Evolutionary conservation across 495 filamentous ascomycete species (phyloP).

Genomic region (Penicillium lagena): DNA sequence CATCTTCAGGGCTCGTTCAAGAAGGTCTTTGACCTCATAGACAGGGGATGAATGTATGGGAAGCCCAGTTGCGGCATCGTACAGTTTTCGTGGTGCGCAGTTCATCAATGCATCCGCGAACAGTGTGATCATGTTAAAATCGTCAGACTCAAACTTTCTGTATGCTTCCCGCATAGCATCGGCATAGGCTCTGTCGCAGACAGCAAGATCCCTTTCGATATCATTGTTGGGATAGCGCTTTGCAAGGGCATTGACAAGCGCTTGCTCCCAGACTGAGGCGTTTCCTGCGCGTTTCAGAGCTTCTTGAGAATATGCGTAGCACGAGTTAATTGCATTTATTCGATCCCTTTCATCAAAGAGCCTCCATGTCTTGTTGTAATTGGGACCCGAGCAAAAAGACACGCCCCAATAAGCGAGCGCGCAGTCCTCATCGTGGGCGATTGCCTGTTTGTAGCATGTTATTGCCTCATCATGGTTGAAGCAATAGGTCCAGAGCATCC

Average conservation of each 20-base stretch:
- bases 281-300: conserved; percentile 22
- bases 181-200: conserved; percentile 46
- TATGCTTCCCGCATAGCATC: conserved; percentile 50
- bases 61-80: conserved; percentile 46
- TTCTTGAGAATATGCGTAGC: conserved; percentile 25
- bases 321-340: conserved; percentile 25
- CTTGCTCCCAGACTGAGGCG: conserved; percentile 35
- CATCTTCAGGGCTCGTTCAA: conserved; percentile 41
- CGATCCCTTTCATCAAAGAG: conserved; percentile 48
- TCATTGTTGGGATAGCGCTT: conserved; percentile 39
- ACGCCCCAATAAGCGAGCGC: conserved; percentile 59
- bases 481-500: conserved; percentile 52
- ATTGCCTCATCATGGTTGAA: conserved; percentile 59
- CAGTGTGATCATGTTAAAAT: conserved; percentile 49
- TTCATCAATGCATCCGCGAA: conserved; percentile 61
- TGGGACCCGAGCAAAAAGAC: conserved; percentile 56
- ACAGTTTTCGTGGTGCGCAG: conserved; percentile 53
- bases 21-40: conserved; percentile 42
- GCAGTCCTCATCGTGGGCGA: conserved; percentile 41
- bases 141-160: conserved; percentile 27
- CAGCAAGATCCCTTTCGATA: conserved; percentile 26
- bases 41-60: conserved; percentile 45
- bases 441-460: conserved; percentile 50
- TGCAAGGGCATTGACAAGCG: conserved; percentile 45
- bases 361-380: conserved; percentile 65